Evolutionary conservation across 148 eudicot species (phyloP).

Genomic region (Chenopodium quinoa): DNA sequence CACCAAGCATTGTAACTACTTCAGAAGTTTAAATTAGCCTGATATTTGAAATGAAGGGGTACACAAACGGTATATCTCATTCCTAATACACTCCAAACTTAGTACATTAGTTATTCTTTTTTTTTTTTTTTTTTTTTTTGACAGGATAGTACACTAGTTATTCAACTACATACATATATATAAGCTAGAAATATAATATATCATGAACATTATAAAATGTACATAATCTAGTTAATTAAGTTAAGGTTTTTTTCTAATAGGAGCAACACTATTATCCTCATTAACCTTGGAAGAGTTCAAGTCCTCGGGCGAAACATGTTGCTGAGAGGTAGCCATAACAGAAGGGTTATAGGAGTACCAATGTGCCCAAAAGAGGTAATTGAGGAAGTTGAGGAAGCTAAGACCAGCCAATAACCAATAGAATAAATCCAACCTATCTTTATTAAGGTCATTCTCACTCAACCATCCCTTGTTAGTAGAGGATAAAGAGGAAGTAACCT

Average conservation of each 20-base stretch:
- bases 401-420: conserved; percentile 81
- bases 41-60: not conserved
- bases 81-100: conserved; percentile 13
- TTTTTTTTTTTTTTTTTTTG: too few species aligned
- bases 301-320: conserved; percentile 33
- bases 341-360: conserved; percentile 76
- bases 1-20: not conserved
- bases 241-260: conserved; percentile 22
- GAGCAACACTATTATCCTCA: not conserved
- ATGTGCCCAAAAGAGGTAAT: conserved; percentile 68
- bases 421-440: conserved; percentile 73
- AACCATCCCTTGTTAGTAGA: conserved; percentile 58
- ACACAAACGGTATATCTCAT: not conserved
- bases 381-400: conserved; percentile 62
- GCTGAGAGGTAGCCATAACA: conserved; percentile 18
- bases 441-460: conserved; percentile 66
- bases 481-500: conserved; percentile 39
- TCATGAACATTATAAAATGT: too few species aligned
- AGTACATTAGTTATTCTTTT: conserved; percentile 4
- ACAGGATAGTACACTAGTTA: conserved; percentile 4
- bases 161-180: not conserved
- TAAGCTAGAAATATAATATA: too few species aligned
- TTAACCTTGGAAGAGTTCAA: not conserved
- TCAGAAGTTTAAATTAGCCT: conserved; percentile 1
- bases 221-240: not conserved